phyloP scores from a whole-genome alignment of 2,329 filamentous ascomycete genomes.

The Talaromyces verruculosus region DNA sequence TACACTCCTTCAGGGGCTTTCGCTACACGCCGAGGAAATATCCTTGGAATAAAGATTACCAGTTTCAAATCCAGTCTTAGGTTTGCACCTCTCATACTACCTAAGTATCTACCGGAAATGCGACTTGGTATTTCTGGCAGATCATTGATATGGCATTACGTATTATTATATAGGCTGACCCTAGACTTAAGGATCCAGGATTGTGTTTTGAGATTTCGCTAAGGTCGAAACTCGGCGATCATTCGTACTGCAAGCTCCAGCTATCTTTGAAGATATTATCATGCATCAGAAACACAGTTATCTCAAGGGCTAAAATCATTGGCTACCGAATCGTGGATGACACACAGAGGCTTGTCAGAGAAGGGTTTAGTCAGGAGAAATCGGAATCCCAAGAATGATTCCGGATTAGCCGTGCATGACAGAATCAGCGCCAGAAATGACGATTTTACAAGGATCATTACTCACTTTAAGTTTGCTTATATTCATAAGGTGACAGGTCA shows the following conservation, averaged over 20 bases:
- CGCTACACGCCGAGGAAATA: neutral
- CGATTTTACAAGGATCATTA: neutral
- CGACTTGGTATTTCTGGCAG: neutral
- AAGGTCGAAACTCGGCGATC: neutral
- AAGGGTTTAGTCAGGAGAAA: neutral
- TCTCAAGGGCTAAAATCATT: neutral
- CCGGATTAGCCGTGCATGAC: neutral
- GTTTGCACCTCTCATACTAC: neutral
- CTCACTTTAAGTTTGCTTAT: neutral
- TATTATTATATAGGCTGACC: neutral
- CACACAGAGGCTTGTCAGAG: neutral
- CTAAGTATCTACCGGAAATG: neutral
- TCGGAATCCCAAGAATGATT: neutral
- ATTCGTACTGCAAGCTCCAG: neutral
- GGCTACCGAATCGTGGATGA: neutral
- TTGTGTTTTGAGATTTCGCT: neutral
- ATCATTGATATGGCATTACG: neutral
- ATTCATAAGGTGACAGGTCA: neutral
- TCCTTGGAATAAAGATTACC: neutral
- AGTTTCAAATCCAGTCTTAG: neutral
- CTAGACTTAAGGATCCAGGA: neutral
- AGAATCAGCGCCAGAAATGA: neutral
- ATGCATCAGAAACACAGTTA: neutral
- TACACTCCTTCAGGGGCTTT: neutral
- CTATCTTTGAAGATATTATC: neutral